phyloP scores from a whole-genome alignment of 139 green algal species.

The Chlamydomonas sp. region DNA sequence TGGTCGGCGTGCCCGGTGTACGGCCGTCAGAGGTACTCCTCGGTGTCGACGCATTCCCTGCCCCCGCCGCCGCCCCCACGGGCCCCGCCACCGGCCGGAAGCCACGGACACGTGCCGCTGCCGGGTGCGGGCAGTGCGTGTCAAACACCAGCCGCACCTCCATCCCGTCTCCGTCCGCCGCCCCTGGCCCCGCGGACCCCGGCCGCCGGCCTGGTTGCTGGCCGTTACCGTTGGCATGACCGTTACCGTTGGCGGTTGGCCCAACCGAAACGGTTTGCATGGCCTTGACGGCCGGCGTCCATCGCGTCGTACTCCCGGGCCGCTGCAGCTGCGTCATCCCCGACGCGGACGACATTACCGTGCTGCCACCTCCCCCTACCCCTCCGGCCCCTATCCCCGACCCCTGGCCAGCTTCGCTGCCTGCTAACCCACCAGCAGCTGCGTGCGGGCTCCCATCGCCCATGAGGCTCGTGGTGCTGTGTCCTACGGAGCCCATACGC shows the following conservation, averaged over 20 bases:
- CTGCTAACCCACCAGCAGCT: neutral
- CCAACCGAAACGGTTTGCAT: neutral
- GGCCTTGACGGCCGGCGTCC: conserved; percentile 20
- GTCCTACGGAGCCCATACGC: too few relatives aligned
- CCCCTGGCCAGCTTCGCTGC: neutral
- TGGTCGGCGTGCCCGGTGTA: neutral
- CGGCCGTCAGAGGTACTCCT: neutral
- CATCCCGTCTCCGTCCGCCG: neutral
- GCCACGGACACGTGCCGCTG: neutral
- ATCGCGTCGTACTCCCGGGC: conserved; percentile 3
- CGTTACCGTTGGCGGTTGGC: neutral
- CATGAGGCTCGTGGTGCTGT: too few relatives aligned
- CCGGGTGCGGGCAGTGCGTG: conserved; percentile 10
- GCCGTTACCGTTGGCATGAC: neutral
- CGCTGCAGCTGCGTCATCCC: neutral
- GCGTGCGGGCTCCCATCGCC: neutral
- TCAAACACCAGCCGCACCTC: conserved; percentile 18
- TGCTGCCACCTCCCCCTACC: neutral
- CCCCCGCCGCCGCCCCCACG: neutral
- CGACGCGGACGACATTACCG: neutral
- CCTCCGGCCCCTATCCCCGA: neutral
- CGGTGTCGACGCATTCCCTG: neutral
- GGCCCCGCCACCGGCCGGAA: neutral
- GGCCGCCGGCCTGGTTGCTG: neutral
- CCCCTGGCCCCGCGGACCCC: too few relatives aligned